A percentile compares a stretch with the other conserved stretches of the same genome.
Evolutionary conservation across 148 eudicot genomes (phyloP).

Genomic region (Persicaria maculosa): DNA sequence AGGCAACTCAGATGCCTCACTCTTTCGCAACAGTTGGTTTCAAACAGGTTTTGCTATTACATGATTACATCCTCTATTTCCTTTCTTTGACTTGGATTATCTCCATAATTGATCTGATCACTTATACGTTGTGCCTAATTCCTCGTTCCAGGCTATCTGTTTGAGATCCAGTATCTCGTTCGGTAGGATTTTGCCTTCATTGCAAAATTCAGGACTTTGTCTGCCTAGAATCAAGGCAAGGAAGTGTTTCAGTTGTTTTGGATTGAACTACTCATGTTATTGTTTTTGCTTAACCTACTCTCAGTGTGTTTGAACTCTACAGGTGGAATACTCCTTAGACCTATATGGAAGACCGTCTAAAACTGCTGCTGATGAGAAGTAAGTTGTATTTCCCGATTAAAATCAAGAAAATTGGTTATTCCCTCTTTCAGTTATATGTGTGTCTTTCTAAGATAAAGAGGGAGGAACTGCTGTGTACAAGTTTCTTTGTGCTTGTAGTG

Average conservation of each 20-base stretch:
- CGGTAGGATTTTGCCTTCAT: slow-evolving; percentile 2
- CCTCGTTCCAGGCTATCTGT: background rate
- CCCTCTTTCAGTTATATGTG: background rate
- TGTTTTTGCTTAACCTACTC: background rate
- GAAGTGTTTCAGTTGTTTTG: background rate
- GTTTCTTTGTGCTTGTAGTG: too few species aligned
- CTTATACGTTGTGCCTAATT: too few species aligned
- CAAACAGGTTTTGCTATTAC: slow-evolving; percentile 6
- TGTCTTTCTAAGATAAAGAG: background rate
- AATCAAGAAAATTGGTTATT: background rate
- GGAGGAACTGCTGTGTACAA: background rate
- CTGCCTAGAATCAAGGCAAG: slow-evolving; percentile 4
- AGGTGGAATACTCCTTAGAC: slow-evolving; percentile 9
- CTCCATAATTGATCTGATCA: too few species aligned
- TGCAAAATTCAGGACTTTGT: slow-evolving; percentile 1
- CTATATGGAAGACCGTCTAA: slow-evolving; percentile 15
- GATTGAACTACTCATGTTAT: background rate
- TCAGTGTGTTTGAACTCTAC: background rate
- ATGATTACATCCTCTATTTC: background rate
- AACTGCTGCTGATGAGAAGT: slow-evolving; percentile 40
- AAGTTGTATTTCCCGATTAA: slow-evolving; percentile 15
- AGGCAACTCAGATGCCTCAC: background rate
- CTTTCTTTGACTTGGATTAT: background rate
- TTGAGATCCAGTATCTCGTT: background rate
- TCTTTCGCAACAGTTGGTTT: background rate